Conservation (phyloP, 306 rosid species). For the Gastrolobium bilobum region DNA sequence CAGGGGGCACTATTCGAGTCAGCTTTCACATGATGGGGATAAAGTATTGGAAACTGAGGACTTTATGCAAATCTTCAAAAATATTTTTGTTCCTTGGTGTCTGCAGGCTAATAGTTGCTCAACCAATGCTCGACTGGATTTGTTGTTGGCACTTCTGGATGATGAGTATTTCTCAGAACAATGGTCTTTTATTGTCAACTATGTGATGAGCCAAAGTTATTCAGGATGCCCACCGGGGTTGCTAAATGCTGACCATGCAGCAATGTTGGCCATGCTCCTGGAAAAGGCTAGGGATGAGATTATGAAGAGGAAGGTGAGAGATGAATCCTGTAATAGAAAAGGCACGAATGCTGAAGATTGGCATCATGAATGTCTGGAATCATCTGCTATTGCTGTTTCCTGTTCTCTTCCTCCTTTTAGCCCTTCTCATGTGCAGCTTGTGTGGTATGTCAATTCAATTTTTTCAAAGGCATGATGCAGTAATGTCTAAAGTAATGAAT, state of each 20-base stretch:
- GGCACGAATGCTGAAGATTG: constrained; percentile 66
- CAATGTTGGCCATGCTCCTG: constrained; percentile 75
- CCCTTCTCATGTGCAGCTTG: constrained; percentile 67
- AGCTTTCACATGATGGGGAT: constrained; percentile 52
- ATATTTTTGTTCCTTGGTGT: constrained; percentile 90
- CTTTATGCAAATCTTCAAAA: constrained; percentile 81
- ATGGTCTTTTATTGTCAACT: constrained; percentile 73
- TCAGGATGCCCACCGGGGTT: constrained; percentile 57
- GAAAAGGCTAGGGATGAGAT: constrained; percentile 73
- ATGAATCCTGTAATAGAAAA: constrained; percentile 50
- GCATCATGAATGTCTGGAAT: constrained; percentile 78
- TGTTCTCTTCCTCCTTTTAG: constrained; percentile 62
- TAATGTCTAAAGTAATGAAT: background rate
- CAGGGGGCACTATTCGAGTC: constrained; percentile 49
- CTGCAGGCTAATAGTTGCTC: constrained; percentile 65
- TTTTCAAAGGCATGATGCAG: constrained; percentile 34
- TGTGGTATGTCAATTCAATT: constrained; percentile 70
- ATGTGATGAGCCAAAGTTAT: constrained; percentile 61
- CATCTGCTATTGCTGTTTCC: constrained; percentile 73
- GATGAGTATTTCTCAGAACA: constrained; percentile 85
- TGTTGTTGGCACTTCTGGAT: constrained; percentile 81
- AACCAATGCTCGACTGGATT: constrained; percentile 72
- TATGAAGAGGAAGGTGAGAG: constrained; percentile 56
- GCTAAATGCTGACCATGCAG: constrained; percentile 62
- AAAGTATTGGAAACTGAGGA: constrained; percentile 54